Evolutionary conservation across 2,329 filamentous ascomycete genomes (phyloP).

Genomic region (Metarhizium album): DNA sequence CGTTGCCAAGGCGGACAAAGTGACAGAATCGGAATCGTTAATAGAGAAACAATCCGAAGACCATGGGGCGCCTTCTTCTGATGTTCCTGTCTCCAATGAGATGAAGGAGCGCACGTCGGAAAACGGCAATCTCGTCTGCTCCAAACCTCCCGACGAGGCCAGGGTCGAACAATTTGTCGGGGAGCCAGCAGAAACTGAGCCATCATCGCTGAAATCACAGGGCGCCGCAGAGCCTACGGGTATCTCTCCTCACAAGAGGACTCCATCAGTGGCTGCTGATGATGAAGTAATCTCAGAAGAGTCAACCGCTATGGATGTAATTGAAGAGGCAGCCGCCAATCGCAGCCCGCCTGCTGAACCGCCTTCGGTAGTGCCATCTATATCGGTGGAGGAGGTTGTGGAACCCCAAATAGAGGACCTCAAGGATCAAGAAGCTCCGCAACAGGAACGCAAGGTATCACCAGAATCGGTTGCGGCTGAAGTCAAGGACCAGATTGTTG

Average conservation of each 20-base stretch:
- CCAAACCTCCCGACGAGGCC: background rate
- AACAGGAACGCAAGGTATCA: background rate
- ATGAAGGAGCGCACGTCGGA: background rate
- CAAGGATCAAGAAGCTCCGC: background rate
- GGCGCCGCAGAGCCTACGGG: background rate
- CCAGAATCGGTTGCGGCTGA: background rate
- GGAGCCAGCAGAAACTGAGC: background rate
- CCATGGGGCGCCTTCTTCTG: background rate
- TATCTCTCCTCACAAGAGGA: background rate
- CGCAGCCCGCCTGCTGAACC: background rate
- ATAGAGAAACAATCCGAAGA: background rate
- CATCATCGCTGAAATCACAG: background rate
- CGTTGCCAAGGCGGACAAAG: background rate
- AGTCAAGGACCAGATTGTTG: background rate
- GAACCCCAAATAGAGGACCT: background rate
- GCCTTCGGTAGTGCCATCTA: background rate
- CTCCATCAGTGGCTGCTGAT: background rate
- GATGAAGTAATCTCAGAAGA: background rate
- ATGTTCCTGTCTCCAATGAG: background rate
- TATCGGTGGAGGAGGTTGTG: constrained; percentile 4
- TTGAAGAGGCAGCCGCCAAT: background rate
- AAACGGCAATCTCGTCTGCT: background rate
- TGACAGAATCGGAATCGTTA: background rate
- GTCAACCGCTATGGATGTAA: background rate
- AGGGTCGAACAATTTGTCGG: background rate